These are phyloP conservation scores for Phytophthora brassicae DNA, from an alignment of 352 stramenopile species.

Conservation along the genomic window DNA sequence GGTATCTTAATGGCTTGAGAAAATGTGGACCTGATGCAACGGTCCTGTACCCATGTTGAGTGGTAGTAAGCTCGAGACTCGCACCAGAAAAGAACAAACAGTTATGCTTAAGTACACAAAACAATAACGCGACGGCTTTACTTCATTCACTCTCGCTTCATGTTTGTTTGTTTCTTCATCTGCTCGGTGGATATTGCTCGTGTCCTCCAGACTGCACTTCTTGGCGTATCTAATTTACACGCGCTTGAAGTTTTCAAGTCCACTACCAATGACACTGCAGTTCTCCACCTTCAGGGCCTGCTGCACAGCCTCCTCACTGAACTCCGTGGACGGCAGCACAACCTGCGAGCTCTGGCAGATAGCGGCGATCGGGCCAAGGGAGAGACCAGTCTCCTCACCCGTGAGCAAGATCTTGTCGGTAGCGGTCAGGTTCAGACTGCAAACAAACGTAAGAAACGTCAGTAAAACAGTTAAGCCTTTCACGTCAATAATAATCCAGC, in stretches of 20 bases:
- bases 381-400: slow-evolving; percentile 62
- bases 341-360: slow-evolving; percentile 76
- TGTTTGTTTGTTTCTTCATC: slow-evolving; percentile 35
- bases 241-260: slow-evolving; percentile 80
- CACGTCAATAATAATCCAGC: neutral
- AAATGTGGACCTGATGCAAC: too few relatives aligned
- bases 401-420: slow-evolving; percentile 86
- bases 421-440: slow-evolving; percentile 68
- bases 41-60: too few relatives aligned
- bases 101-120: too few relatives aligned
- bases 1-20: slow-evolving; percentile 87
- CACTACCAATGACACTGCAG: slow-evolving; percentile 78
- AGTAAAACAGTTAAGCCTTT: neutral
- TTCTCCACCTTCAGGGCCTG: slow-evolving; percentile 77
- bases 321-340: slow-evolving; percentile 76
- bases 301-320: slow-evolving; percentile 64
- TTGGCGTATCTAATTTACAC: slow-evolving; percentile 49
- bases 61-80: neutral
- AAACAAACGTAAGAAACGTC: slow-evolving; percentile 8
- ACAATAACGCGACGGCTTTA: slow-evolving; percentile 15
- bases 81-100: too few relatives aligned
- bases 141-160: slow-evolving; percentile 35
- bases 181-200: slow-evolving; percentile 18
- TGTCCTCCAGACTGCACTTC: slow-evolving; percentile 1
- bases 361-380: slow-evolving; percentile 72